phyloP scores from a whole-genome alignment of 306 rosid genomes.

The Heteromeles arbutifolia region DNA sequence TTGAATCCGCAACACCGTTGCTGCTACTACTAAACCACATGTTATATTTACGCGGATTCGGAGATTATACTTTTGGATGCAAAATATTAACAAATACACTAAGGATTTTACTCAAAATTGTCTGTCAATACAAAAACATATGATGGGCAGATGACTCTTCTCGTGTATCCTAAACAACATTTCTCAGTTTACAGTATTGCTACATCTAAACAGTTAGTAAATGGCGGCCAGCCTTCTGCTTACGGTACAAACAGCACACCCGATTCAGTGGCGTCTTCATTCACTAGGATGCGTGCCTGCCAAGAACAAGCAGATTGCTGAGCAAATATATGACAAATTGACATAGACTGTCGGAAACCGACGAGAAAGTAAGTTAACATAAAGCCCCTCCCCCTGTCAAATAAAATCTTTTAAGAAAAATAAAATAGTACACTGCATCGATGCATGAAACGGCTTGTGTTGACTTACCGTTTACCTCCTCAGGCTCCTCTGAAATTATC shows the following conservation, averaged over 20 bases:
- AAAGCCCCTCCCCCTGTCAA: too few species aligned
- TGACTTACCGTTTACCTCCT: constrained; percentile 40
- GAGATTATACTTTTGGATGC: too few species aligned
- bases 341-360: neutral
- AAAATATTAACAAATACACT: neutral
- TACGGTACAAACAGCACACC: neutral
- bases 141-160: neutral
- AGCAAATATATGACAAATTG: neutral
- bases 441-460: neutral
- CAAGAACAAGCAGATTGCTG: neutral
- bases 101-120: neutral
- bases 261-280: neutral
- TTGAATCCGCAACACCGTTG: too few species aligned
- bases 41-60: too few species aligned
- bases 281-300: constrained; percentile 12
- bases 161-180: neutral
- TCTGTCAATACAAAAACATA: neutral
- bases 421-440: neutral
- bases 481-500: constrained; percentile 38
- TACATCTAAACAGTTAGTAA: neutral
- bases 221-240: neutral
- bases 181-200: neutral
- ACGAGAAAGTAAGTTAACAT: neutral
- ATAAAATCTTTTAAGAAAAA: neutral
- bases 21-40: rapidly evolving